Evolutionary conservation across 768 basidiomycete species (phyloP), one percentile per base, ranked within the genome.

Genomic region (Amanita inopinata): DNA sequence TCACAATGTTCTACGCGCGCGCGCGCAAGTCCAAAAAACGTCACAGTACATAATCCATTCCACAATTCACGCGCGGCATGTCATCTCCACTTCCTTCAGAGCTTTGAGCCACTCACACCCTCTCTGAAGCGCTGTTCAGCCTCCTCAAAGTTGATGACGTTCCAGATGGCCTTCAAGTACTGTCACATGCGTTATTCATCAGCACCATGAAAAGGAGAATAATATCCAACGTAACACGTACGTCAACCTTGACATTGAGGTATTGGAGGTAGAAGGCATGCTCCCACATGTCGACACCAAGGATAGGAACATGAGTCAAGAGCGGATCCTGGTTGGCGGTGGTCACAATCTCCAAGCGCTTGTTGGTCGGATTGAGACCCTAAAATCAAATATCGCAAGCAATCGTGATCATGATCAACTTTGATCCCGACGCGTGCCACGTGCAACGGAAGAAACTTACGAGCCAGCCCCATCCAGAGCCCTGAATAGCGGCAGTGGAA

Each of bases 221-320:
- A n/a, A n/a, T n/a, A n/a, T n/a, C 3, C 18, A 9, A 27, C 3
- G 18, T 5, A 74, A 17, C 11, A 37, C 91, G 60, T 56, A 93
- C 91, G 53, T 94, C 86, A 46, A 64, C 78, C 74, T 94, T 94
- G 59, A 90, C 89, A 65, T 94, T 96, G 63, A 84, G 76, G 68
- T 97, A 97, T 61, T 97, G 90, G 53, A 94, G 76, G 69, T 94
- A 97, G 71, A 91, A 90, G 40, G 90, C 88, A 57, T 93, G 91
- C 65, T 94, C 90, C 91, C 91, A 94, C 57, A 93, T 79, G 51
- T 93, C 91, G 52, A 96, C 82, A 33, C 91, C 90, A 52, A 93
- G 85, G 66, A 96, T 74, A 42, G 91, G 88, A 42, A 76, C 63
- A 56, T 78, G 81, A 34, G 65, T 60, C 51, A 89, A 63, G 38